Evolutionary conservation across 805 yeast genomes (phyloP).

Genomic region (Lipomyces japonicus): DNA sequence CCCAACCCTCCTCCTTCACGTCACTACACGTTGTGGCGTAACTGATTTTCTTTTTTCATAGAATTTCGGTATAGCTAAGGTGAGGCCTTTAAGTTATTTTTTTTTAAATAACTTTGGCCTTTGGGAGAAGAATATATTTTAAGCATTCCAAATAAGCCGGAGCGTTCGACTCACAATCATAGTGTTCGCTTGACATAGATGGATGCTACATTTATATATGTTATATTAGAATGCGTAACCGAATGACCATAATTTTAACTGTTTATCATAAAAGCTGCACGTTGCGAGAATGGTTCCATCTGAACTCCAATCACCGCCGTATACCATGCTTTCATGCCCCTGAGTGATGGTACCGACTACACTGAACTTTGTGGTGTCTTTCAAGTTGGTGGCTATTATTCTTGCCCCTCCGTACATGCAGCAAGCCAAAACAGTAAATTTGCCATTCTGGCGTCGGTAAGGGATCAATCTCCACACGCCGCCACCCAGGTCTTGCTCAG

Average conservation of each 20-base stretch:
- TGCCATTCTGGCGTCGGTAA: slow-evolving; percentile 37
- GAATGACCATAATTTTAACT: slow-evolving; percentile 67
- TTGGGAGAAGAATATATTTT: slow-evolving; percentile 21
- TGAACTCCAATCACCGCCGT: slow-evolving; percentile 85
- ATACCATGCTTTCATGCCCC: slow-evolving; percentile 88
- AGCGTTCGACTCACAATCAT: slow-evolving; percentile 29
- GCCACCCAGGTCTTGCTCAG: slow-evolving; percentile 63
- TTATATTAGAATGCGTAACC: background rate
- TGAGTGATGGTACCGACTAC: slow-evolving; percentile 30
- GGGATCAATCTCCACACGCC: slow-evolving; percentile 95
- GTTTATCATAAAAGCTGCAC: slow-evolving; percentile 87
- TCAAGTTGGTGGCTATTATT: slow-evolving; percentile 45
- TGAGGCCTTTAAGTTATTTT: background rate
- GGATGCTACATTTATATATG: slow-evolving; percentile 28
- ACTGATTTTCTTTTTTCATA: slow-evolving; percentile 23
- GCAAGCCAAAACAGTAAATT: slow-evolving; percentile 54
- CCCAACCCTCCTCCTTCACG: slow-evolving; percentile 27
- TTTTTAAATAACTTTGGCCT: too few species aligned
- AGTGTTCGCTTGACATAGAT: slow-evolving; percentile 33
- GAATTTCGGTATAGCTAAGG: slow-evolving; percentile 28
- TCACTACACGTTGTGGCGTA: slow-evolving; percentile 11
- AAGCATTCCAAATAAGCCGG: slow-evolving; percentile 35
- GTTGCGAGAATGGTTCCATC: slow-evolving; percentile 56
- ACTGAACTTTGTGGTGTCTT: slow-evolving; percentile 26
- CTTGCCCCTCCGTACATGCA: slow-evolving; percentile 97